Conservation (phyloP, 2,329 filamentous ascomycete species). For the Xylariaceae sp. region DNA sequence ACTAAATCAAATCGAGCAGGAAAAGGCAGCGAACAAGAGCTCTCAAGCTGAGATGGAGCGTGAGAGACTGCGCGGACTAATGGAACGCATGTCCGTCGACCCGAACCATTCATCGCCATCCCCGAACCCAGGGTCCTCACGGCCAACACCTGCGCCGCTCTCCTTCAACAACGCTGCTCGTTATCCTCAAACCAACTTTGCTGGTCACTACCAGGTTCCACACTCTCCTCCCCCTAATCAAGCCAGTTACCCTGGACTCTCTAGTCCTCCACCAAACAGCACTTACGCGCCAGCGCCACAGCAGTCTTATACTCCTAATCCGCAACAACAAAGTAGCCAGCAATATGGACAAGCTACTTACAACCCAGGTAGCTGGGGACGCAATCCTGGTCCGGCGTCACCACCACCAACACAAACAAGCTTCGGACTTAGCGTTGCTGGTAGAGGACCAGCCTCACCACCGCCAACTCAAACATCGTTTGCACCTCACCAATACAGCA, state of each 20-base stretch:
- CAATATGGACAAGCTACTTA: constrained; percentile 59
- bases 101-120: constrained; percentile 52
- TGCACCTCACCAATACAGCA: constrained; percentile 54
- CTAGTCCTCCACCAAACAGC: constrained; percentile 48
- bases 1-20: constrained; percentile 84
- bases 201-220: constrained; percentile 66
- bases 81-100: constrained; percentile 97
- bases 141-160: constrained; percentile 52
- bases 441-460: constrained; percentile 57
- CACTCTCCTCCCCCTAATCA: constrained; percentile 61
- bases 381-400: constrained; percentile 60
- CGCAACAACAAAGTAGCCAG: constrained; percentile 51
- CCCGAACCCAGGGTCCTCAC: constrained; percentile 47
- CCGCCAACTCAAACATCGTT: constrained; percentile 55
- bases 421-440: constrained; percentile 43
- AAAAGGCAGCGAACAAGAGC: constrained; percentile 67
- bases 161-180: constrained; percentile 55
- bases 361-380: constrained; percentile 66
- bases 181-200: constrained; percentile 62
- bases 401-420: constrained; percentile 50
- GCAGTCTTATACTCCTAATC: constrained; percentile 41
- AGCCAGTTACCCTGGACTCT: constrained; percentile 53
- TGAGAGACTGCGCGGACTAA: constrained; percentile 83
- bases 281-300: constrained; percentile 40
- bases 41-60: constrained; percentile 80